Evolutionary conservation across 2,329 filamentous ascomycete genomes (phyloP).

Genomic region (Ophiostoma pallidulum): DNA sequence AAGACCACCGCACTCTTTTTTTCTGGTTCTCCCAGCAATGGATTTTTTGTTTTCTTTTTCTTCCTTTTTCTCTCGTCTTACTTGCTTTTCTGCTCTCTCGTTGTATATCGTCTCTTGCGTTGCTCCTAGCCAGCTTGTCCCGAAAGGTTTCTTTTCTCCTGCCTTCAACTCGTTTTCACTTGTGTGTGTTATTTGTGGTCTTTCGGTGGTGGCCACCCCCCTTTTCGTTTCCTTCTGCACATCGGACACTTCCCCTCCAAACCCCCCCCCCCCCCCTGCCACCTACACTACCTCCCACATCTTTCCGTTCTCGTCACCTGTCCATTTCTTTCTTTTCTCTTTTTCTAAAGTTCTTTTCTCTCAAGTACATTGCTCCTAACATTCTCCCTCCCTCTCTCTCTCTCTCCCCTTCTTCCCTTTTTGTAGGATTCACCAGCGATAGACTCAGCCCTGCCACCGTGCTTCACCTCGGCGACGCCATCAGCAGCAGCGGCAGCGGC

Average conservation of each 20-base stretch:
- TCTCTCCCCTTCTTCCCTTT: neutral
- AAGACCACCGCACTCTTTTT: neutral
- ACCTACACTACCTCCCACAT: too few relatives aligned
- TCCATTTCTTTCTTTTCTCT: neutral
- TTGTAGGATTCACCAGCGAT: constrained; percentile 7
- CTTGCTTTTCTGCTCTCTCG: too few relatives aligned
- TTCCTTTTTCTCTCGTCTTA: neutral
- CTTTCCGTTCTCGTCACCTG: neutral
- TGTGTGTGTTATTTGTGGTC: neutral
- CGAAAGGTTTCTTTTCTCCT: too few relatives aligned
- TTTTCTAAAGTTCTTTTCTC: neutral
- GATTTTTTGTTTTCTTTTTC: neutral
- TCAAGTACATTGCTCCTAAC: neutral
- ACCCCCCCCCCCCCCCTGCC: too few relatives aligned
- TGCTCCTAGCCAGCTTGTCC: too few relatives aligned
- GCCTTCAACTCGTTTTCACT: too few relatives aligned
- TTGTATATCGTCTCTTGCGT: too few relatives aligned
- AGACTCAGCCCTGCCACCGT: constrained; percentile 1
- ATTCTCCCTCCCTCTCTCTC: neutral
- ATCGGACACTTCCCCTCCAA: too few relatives aligned
- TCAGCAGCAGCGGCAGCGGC: too few relatives aligned
- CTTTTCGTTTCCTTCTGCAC: neutral
- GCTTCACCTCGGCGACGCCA: neutral
- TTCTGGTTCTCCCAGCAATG: too few relatives aligned
- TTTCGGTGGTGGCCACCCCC: neutral